A percentile compares a stretch with the other conserved stretches of the same genome.
phyloP scores from a whole-genome alignment of 2,329 filamentous ascomycete genomes.

The Teratosphaeria gauchensis region DNA sequence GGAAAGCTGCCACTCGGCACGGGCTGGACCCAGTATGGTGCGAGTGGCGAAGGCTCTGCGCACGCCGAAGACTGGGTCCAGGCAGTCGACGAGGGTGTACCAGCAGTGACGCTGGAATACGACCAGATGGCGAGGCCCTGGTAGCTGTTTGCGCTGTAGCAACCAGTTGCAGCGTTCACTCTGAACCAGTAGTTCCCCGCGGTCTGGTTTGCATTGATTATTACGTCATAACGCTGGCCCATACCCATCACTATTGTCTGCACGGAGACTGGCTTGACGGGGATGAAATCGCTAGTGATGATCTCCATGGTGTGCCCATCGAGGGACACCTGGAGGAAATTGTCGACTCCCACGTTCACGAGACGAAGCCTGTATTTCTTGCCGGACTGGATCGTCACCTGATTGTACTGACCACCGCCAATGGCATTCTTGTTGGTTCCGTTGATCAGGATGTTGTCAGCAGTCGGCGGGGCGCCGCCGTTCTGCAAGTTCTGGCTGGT shows the following conservation, averaged over 20 bases:
- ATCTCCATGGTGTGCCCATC: constrained; percentile 36
- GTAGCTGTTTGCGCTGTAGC: constrained; percentile 25
- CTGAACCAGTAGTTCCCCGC: constrained; percentile 38
- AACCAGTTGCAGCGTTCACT: constrained; percentile 29
- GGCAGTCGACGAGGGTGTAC: constrained; percentile 14
- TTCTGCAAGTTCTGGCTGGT: constrained; percentile 23
- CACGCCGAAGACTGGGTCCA: constrained; percentile 20
- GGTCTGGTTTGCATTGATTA: constrained; percentile 37
- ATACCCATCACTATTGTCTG: constrained; percentile 31
- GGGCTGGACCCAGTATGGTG: constrained; percentile 24
- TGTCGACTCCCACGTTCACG: constrained; percentile 31
- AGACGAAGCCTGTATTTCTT: constrained; percentile 37
- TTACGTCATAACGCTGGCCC: constrained; percentile 39
- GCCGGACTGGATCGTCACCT: constrained; percentile 15
- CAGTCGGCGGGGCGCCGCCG: constrained; percentile 12
- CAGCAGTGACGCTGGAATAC: constrained; percentile 18
- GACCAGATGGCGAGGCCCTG: constrained; percentile 29
- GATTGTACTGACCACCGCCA: constrained; percentile 14
- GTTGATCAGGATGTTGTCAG: constrained; percentile 26
- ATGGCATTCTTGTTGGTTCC: constrained; percentile 21
- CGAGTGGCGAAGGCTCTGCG: constrained; percentile 19
- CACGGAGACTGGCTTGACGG: constrained; percentile 33
- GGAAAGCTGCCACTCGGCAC: constrained; percentile 23
- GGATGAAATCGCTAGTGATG: constrained; percentile 35
- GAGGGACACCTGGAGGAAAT: constrained; percentile 28